Percentiles rank a stretch among this genome's conserved stretches.
These are phyloP conservation scores for Plasmodium gallinaceum DNA, from an alignment of 169 alveolate species.

Conservation along the genomic window DNA sequence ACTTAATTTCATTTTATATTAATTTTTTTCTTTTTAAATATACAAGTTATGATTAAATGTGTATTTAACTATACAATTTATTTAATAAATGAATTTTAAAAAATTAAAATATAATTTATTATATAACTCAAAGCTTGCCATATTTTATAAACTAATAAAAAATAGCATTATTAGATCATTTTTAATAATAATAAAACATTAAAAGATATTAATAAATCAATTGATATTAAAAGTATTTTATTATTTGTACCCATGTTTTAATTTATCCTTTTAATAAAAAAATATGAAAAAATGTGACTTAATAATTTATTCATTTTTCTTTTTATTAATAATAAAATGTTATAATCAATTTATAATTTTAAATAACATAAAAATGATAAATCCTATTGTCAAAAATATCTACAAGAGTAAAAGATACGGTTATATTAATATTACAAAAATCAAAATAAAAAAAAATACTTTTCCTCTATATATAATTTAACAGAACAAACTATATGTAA, in stretches of 20 bases:
- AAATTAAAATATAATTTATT: too few species aligned
- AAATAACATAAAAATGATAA: slow-evolving; percentile 19
- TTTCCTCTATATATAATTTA: background rate
- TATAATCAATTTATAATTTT: slow-evolving; percentile 25
- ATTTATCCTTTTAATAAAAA: background rate
- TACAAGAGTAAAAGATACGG: slow-evolving; percentile 43
- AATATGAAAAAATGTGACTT: slow-evolving; percentile 63
- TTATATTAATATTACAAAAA: slow-evolving; percentile 10
- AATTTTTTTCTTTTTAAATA: background rate
- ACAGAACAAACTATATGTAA: background rate
- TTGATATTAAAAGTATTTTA: too few species aligned
- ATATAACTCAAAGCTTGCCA: too few species aligned
- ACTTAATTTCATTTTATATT: background rate
- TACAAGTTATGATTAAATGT: too few species aligned
- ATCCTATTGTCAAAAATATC: slow-evolving; percentile 10
- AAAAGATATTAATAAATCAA: too few species aligned
- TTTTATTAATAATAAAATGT: slow-evolving; percentile 21
- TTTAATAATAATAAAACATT: too few species aligned
- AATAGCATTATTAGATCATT: too few species aligned
- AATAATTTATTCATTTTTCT: slow-evolving; percentile 14
- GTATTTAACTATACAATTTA: too few species aligned
- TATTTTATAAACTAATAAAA: too few species aligned
- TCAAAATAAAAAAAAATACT: slow-evolving; percentile 1
- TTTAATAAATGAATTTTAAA: too few species aligned
- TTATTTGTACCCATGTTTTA: too few species aligned